A percentile compares a stretch with the other conserved stretches of the same genome.
Conservation (phyloP, 2,329 filamentous ascomycete genomes). For the Anthostomella pinea region DNA sequence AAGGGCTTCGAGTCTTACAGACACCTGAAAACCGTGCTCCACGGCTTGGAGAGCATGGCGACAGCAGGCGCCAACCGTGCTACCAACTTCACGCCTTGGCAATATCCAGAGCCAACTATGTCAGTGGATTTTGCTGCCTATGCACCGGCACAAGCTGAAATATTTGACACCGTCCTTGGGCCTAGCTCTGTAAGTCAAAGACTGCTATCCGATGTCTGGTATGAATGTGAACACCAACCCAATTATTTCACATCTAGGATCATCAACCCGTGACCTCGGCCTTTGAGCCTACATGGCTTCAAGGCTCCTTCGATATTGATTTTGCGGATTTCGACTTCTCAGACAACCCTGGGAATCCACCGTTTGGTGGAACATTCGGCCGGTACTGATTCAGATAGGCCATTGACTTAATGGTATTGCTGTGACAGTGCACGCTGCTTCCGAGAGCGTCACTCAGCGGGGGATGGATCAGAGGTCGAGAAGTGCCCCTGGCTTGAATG, state of each 20-base stretch:
- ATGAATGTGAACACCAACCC: too few relatives aligned
- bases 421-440: too few relatives aligned
- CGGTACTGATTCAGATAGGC: too few relatives aligned
- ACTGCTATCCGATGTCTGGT: too few relatives aligned
- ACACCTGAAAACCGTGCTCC: slow-evolving; percentile 15
- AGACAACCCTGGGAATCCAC: slow-evolving; percentile 3
- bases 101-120: background rate
- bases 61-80: slow-evolving; percentile 1
- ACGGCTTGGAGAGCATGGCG: slow-evolving; percentile 13
- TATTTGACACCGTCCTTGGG: too few relatives aligned
- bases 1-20: slow-evolving; percentile 15
- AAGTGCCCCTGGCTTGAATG: too few relatives aligned
- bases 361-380: slow-evolving; percentile 8
- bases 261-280: slow-evolving; percentile 1
- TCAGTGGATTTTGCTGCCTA: background rate
- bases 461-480: too few relatives aligned
- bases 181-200: too few relatives aligned
- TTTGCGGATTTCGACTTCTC: slow-evolving; percentile 8
- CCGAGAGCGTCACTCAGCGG: too few relatives aligned
- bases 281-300: slow-evolving; percentile 6
- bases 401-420: too few relatives aligned
- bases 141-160: too few relatives aligned
- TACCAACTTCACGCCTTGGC: background rate
- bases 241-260: too few relatives aligned
- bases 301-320: slow-evolving; percentile 4